Base-by-base conservation (phyloP, 176 grass and related monocot genomes). In the Aegilops longissima region DNA sequence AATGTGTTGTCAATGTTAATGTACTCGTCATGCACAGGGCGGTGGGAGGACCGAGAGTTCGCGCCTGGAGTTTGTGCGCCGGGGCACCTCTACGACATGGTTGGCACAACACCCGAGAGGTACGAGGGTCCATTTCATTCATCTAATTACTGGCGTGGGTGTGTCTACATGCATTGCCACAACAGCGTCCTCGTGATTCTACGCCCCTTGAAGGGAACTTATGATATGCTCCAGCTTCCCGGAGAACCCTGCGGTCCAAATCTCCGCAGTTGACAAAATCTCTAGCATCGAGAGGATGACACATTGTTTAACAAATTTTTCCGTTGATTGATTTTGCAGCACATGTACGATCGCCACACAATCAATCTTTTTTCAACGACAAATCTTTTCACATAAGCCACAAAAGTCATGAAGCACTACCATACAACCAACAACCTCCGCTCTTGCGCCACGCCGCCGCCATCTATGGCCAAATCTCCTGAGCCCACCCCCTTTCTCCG, bases 401-500 rank as follows among this genome's bases (percentile, higher is more conserved):
- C 40, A 42, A 11, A 42, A 42, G 40, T 42, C 40, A 42, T 42
- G 40, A 0, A 42, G 40, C 40, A 42, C 40, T 42, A 42, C 1
- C 40, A 42, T 42, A 42, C 40, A 42, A 11, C 9, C 40, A 42
- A 81, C 78, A 82, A 93, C 27, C 94, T 96, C 52, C 84, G 83
- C 40, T 86, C 78, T 58, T 68, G 21, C 30, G 20, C 29, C 82
- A 72, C 17, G 80, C 79, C 0, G 74, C 90, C 17, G 52, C 85
- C 45, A 82, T 90, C 20, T 92, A 96, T 30, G 85, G 74, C 21
- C 94, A 92, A 74, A 68, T 90, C 7, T 73, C 84, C 30, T 88
- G 80, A 44, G 65, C 78, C 21, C 82, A 70, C 64, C 84, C 84
- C 23, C 42, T 34, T 88, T 33, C 93, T 90, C 90, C 49, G 78